These are phyloP conservation scores for Rubroshorea leprosula DNA, from an alignment of 345 rosid species.

Conservation along the genomic window DNA sequence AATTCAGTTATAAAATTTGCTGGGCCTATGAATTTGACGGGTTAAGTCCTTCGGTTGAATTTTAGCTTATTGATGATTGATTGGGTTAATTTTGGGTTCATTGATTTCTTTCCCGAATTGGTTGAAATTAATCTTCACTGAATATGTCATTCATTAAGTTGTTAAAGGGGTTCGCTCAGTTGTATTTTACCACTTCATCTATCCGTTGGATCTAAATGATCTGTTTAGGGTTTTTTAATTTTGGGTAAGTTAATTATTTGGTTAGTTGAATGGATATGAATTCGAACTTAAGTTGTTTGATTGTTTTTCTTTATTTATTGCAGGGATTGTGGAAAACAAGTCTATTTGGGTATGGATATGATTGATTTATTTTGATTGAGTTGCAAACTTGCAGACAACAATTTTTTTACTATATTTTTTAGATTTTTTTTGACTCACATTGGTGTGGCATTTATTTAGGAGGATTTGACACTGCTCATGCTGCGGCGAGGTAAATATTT, in stretches of 20 bases:
- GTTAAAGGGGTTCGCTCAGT: no score
- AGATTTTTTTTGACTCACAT: slow-evolving; percentile 1
- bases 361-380: slow-evolving; percentile 8
- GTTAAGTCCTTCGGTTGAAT: no score
- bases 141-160: no score
- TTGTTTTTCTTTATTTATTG: slow-evolving; percentile 6
- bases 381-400: neutral
- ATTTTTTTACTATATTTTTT: no score
- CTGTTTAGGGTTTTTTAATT: neutral
- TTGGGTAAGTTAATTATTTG: no score
- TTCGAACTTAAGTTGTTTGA: neutral
- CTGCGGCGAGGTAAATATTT: slow-evolving; percentile 77
- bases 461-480: slow-evolving; percentile 97
- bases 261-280: neutral
- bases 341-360: slow-evolving; percentile 69
- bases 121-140: neutral
- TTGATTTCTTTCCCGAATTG: neutral
- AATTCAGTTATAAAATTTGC: no score
- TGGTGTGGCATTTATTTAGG: slow-evolving; percentile 40
- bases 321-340: slow-evolving; percentile 99
- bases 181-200: no score
- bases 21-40: no score
- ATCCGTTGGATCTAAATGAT: no score
- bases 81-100: neutral
- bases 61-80: neutral